Evolutionary conservation across 176 grass and related monocot species (phyloP).

Genomic region (Typha latifolia): DNA sequence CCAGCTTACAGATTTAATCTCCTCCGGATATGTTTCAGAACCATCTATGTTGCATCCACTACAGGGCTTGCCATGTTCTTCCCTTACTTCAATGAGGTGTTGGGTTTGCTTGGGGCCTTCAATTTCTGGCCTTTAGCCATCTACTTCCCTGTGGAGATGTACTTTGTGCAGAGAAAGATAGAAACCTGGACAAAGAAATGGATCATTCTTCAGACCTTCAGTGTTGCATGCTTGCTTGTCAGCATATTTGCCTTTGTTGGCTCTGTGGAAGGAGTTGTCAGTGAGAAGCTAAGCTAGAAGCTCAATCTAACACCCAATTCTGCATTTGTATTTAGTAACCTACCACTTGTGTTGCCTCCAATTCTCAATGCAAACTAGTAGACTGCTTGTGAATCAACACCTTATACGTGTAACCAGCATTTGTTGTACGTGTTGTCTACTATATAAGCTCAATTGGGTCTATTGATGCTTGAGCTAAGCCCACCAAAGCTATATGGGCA

Average conservation of each 20-base stretch:
- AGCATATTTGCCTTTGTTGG: constrained; percentile 61
- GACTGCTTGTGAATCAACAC: not conserved
- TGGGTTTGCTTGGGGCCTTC: constrained; percentile 54
- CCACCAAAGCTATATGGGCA: no score
- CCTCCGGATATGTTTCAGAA: constrained; percentile 49
- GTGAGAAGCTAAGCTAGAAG: constrained; percentile 37
- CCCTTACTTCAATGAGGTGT: constrained; percentile 78
- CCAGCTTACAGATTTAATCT: constrained; percentile 43
- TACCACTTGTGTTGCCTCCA: not conserved
- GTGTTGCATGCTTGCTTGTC: constrained; percentile 42
- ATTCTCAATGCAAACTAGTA: no score
- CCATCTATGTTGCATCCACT: constrained; percentile 49
- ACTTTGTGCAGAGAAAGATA: constrained; percentile 61
- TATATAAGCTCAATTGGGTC: no score
- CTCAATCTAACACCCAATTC: not conserved
- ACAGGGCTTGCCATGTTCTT: constrained; percentile 46
- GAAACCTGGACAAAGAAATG: constrained; percentile 37
- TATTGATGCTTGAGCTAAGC: no score
- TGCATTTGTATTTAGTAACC: not conserved
- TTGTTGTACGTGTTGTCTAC: not conserved
- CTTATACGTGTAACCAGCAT: not conserved
- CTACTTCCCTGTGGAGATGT: constrained; percentile 93
- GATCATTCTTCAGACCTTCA: constrained; percentile 56
- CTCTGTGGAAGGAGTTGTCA: constrained; percentile 47
- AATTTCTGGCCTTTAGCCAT: constrained; percentile 67